Evolutionary conservation across 495 filamentous ascomycete species (phyloP).

Genomic region (Trichoderma virens): DNA sequence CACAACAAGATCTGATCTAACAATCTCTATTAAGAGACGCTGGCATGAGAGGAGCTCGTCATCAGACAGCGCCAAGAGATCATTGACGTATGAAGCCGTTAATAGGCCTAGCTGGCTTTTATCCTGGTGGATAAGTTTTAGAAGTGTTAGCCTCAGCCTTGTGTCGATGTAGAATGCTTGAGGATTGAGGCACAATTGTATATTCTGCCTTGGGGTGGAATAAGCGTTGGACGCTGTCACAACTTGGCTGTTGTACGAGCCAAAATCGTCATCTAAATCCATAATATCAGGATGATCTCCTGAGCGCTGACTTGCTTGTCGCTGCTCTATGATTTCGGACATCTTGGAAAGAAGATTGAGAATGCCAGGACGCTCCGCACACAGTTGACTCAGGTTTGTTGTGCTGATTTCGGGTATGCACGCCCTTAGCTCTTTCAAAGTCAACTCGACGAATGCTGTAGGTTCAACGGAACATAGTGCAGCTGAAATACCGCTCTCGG

Average conservation of each 20-base stretch:
- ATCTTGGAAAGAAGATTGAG: constrained; percentile 33
- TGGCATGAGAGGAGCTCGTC: constrained; percentile 53
- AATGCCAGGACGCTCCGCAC: constrained; percentile 25
- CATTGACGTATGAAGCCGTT: constrained; percentile 43
- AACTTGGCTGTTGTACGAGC: constrained; percentile 43
- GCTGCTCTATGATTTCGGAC: constrained; percentile 40
- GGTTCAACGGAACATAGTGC: constrained; percentile 26
- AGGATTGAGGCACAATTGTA: constrained; percentile 35
- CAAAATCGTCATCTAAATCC: constrained; percentile 72
- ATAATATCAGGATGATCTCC: constrained; percentile 48
- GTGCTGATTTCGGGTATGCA: constrained; percentile 30
- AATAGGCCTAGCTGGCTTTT: constrained; percentile 28
- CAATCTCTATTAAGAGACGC: constrained; percentile 42
- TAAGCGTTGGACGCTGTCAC: constrained; percentile 24
- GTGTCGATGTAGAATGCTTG: constrained; percentile 42
- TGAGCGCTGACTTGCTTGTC: constrained; percentile 18
- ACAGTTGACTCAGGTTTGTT: constrained; percentile 21
- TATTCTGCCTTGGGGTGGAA: constrained; percentile 39
- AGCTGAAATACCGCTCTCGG: constrained; percentile 27
- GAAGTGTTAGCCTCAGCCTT: constrained; percentile 29
- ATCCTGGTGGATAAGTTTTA: constrained; percentile 30
- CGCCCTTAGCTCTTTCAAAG: constrained; percentile 27
- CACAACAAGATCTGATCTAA: constrained; percentile 35
- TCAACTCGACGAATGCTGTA: constrained; percentile 27
- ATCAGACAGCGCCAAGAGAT: constrained; percentile 49